phyloP scores from a whole-genome alignment of 2,329 filamentous ascomycete genomes.

The Xenosphaeropsis pyriputrescens region DNA sequence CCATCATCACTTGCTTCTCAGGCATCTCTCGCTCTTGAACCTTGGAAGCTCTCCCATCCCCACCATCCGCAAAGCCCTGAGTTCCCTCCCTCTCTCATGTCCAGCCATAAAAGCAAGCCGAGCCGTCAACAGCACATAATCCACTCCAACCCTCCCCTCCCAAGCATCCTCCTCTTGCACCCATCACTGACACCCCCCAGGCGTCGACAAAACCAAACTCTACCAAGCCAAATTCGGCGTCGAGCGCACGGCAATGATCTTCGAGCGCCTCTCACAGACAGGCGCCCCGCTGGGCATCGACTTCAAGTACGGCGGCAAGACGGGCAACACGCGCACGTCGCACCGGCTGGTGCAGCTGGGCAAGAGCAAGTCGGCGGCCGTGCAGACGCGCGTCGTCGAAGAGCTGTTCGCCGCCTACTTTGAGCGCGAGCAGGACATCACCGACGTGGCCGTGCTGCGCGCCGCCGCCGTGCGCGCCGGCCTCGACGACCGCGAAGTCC shows the following conservation, averaged over 20 bases:
- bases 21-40: too few relatives aligned
- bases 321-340: constrained; percentile 65
- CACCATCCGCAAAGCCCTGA: too few relatives aligned
- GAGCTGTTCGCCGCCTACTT: constrained; percentile 54
- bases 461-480: constrained; percentile 38
- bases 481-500: constrained; percentile 34
- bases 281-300: constrained; percentile 55
- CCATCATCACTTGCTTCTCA: background rate
- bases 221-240: constrained; percentile 51
- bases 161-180: background rate
- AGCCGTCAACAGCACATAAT: background rate
- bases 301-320: constrained; percentile 57
- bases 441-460: constrained; percentile 34
- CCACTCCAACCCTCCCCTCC: background rate
- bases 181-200: constrained; percentile 6
- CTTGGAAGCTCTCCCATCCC: too few relatives aligned
- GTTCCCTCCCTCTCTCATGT: too few relatives aligned
- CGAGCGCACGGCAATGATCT: constrained; percentile 41
- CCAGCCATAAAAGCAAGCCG: too few relatives aligned
- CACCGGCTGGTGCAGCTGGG: constrained; percentile 64
- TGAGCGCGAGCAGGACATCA: constrained; percentile 49
- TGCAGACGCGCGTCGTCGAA: constrained; percentile 45
- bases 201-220: constrained; percentile 36
- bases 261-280: constrained; percentile 36
- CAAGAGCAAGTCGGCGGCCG: constrained; percentile 31